Base-by-base conservation (phyloP, 495 filamentous ascomycete genomes). In the Penicillium dipodomyicola region DNA sequence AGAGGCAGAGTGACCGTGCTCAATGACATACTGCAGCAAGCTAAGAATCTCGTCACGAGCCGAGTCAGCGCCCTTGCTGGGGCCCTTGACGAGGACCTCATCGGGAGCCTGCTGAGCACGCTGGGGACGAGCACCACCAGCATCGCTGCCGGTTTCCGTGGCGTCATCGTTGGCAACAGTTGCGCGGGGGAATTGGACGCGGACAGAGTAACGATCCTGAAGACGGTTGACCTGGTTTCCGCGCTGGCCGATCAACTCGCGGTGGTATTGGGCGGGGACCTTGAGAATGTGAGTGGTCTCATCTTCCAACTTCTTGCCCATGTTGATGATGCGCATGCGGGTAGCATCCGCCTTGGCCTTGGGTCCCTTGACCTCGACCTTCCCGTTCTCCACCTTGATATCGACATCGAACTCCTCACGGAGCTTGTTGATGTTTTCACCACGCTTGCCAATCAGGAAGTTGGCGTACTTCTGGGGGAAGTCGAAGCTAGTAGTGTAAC, bases 401-500 rank as follows among this genome's bases (percentile, higher is more conserved):
- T 97, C 94, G 32, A 99, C 95, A 68, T 97, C 95, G 62, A 95
- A 96, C 67, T 94, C 91, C 32, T 97, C 94, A 17, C 92, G 88
- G n/a, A 96, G 79, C 67, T 95, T 92, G 58, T 90, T 90, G 74
- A 97, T 94, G 71, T 93, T 93, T 74, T 92, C 92, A 23, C 94
- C 94, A 39, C 85, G 84, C 69, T 88, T 90, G 55, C 94, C 94
- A 61, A 99, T 97, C 17, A 99, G 80, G 69, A 92, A 86, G 65
- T 95, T 95, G 54, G 92, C 91, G 60, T 85, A 95, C 70, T 96
- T 96, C 63, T 94, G 87, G 5, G 94, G 94, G 76, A 92, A 99
- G 52, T 94, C 90, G 59, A 96, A 97, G 39, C 83, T 84, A 41
- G 86, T 79, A 5, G 84, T 89, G 72, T 92, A 91, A 29, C 89